A percentile compares a stretch with the other conserved stretches of the same genome.
Evolutionary conservation across 2,329 filamentous ascomycete species (phyloP).

Genomic region (Colletotrichum tabaci): DNA sequence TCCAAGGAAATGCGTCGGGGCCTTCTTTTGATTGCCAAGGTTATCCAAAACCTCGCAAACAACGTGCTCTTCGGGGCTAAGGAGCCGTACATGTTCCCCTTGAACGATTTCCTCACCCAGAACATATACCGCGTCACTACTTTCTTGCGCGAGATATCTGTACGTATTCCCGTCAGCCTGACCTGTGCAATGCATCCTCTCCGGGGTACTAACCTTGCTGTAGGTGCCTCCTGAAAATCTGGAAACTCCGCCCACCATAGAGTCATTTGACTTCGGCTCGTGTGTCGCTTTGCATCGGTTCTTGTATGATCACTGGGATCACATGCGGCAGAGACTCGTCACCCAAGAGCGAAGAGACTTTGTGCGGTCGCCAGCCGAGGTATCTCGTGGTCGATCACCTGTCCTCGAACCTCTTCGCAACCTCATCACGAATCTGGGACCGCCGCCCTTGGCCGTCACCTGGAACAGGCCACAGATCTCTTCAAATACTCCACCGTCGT

Average conservation of each 20-base stretch:
- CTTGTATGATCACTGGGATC: constrained; percentile 80
- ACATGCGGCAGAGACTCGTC: constrained; percentile 75
- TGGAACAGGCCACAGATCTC: constrained; percentile 79
- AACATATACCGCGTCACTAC: constrained; percentile 79
- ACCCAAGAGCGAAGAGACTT: constrained; percentile 72
- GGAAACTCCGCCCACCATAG: constrained; percentile 58
- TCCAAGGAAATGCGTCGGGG: constrained; percentile 80
- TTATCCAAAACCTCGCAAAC: constrained; percentile 80
- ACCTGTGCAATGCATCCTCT: not conserved
- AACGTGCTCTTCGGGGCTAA: constrained; percentile 81
- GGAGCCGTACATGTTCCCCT: constrained; percentile 80
- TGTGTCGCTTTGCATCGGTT: constrained; percentile 79
- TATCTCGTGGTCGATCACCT: constrained; percentile 66
- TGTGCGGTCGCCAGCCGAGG: constrained; percentile 68
- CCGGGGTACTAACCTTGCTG: constrained; percentile 5
- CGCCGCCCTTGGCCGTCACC: constrained; percentile 77
- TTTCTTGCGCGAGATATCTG: constrained; percentile 78
- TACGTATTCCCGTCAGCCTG: constrained; percentile 54
- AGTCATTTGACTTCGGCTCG: constrained; percentile 79
- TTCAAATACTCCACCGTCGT: constrained; percentile 73
- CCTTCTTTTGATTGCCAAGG: constrained; percentile 78
- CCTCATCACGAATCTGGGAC: constrained; percentile 76
- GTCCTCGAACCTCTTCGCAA: constrained; percentile 73
- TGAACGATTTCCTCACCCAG: constrained; percentile 78
- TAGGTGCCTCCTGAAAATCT: constrained; percentile 64